Base-by-base conservation (phyloP, 2,329 filamentous ascomycete species). In the Cucurbitaria berberidis region DNA sequence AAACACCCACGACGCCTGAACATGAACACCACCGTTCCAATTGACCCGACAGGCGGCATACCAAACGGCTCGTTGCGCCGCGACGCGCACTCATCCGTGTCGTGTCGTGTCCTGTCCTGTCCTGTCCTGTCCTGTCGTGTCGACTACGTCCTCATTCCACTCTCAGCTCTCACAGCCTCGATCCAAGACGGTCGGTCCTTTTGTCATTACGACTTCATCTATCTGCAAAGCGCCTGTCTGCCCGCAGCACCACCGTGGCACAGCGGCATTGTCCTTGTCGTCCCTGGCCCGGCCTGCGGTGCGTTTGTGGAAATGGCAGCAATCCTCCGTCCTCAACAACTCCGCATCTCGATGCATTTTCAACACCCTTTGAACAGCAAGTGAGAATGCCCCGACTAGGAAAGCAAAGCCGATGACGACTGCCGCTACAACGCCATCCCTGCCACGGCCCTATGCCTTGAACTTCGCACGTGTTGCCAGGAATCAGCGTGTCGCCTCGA, bases 151-250 rank as follows among this genome's bases (percentile, higher is more conserved):
- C 35, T 40, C 38, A 34, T 45, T 42, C 46, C 52, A 35, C 29
- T 19, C 41, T 47, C n/a, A n/a, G n/a, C n/a, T n/a, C n/a, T n/a
- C 48, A 43, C 57, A 51, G 51, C 51, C 50, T 48, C 42, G 30
- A 44, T 38, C 35, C 34, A 44, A 16, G 16, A 27, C 47, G 43
- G 53, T 29, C 47, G 43, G 53, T 29, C 47, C 24, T 47, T 39
- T 50, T 42, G 45, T 55, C 53, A 54, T 48, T 60, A 40, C 55
- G 24, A 42, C 49, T 36, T 53, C 60, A 47, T 57, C 54, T 57
- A 60, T 55, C 51, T 60, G 47, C 51, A 51, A 41, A 48, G 32
- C 51, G 44, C 48, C 46, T 36, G 18, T 30, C 26, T 16, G 16
- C 41, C n/a, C 10, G 27, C 34, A 39, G 36, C 24, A 22, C 19